Conservation (phyloP, 2,329 filamentous ascomycete genomes). For the Alternaria conjuncta region DNA sequence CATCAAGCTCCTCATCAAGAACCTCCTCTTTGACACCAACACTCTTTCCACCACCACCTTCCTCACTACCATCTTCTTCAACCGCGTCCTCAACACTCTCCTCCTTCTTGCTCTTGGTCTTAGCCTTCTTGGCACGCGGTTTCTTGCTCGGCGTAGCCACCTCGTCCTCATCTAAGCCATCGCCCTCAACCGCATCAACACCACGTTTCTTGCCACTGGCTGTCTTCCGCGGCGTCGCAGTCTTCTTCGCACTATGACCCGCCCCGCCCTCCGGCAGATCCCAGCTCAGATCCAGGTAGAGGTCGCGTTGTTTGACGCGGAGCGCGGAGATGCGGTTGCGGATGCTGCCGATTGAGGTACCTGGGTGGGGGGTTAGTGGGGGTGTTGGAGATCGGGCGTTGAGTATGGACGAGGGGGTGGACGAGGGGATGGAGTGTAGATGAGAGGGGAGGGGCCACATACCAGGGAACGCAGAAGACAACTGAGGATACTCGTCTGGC, state of each 20-base stretch:
- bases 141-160: not conserved
- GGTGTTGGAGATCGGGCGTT: too few species aligned
- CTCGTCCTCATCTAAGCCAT: not conserved
- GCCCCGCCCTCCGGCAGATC: constrained; percentile 15
- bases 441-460: not conserved
- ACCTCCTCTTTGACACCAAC: constrained; percentile 9
- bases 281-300: constrained; percentile 25
- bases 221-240: not conserved
- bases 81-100: not conserved
- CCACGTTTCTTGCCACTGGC: not conserved
- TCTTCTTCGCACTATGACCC: not conserved
- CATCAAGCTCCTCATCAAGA: not conserved
- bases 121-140: not conserved
- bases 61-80: not conserved
- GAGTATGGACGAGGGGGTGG: too few species aligned
- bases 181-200: not conserved
- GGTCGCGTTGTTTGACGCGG: constrained; percentile 15
- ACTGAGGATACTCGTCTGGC: constrained; percentile 18
- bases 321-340: constrained; percentile 22
- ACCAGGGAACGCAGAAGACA: constrained; percentile 25
- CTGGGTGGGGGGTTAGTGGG: constrained; percentile 3
- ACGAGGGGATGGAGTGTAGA: not conserved
- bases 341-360: constrained; percentile 16
- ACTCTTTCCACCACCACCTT: not conserved
- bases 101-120: constrained; percentile 19